phyloP scores from a whole-genome alignment of 805 yeast species.

The Blastobotrys muscicola region DNA sequence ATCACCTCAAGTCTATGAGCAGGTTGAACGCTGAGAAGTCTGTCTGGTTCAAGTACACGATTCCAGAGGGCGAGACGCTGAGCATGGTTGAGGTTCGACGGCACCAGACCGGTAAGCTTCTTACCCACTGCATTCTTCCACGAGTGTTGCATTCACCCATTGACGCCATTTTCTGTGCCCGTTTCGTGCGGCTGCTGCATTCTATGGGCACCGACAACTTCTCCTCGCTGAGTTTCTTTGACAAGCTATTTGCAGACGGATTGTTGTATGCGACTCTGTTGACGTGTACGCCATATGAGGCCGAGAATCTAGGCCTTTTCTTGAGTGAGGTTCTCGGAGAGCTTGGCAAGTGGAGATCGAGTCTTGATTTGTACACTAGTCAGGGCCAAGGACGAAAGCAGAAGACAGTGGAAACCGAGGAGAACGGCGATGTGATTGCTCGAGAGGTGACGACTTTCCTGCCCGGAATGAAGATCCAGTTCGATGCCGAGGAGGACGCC shows the following conservation, averaged over 20 bases:
- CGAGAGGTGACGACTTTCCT: constrained; percentile 9
- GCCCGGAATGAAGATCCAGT: constrained; percentile 20
- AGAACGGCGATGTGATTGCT: background rate
- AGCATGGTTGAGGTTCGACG: constrained; percentile 7
- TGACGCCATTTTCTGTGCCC: constrained; percentile 65
- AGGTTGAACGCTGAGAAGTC: constrained; percentile 25
- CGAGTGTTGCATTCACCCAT: constrained; percentile 68
- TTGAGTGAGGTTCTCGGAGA: constrained; percentile 43
- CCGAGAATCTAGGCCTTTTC: constrained; percentile 76
- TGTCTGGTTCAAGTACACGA: constrained; percentile 21
- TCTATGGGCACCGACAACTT: constrained; percentile 31
- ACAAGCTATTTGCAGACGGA: constrained; percentile 39
- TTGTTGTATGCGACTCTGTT: constrained; percentile 50
- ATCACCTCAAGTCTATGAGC: constrained; percentile 26
- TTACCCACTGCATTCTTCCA: constrained; percentile 65
- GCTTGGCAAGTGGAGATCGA: constrained; percentile 39
- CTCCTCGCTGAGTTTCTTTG: constrained; percentile 32
- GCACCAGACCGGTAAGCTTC: constrained; percentile 28
- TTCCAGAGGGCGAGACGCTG: constrained; percentile 1
- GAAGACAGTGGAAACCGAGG: constrained; percentile 11
- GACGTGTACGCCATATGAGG: constrained; percentile 64
- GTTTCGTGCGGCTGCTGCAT: constrained; percentile 48
- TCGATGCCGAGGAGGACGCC: constrained; percentile 9
- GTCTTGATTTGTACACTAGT: constrained; percentile 25
- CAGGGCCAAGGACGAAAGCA: constrained; percentile 22